These are phyloP conservation scores for Eucalyptus urophylla DNA, from an alignment of 345 rosid species.

Conservation along the genomic window DNA sequence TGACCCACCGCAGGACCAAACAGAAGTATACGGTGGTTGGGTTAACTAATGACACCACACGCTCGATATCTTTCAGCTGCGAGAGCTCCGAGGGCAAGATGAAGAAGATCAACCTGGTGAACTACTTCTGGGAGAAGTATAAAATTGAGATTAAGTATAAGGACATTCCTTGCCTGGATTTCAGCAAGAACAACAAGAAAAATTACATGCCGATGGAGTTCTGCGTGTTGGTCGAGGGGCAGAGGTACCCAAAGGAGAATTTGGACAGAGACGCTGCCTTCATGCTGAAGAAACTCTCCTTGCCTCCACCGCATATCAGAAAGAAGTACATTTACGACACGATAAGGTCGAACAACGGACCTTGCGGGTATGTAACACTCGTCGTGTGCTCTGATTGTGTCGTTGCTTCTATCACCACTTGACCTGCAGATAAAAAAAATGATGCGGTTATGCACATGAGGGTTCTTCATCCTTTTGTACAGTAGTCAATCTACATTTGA, in stretches of 20 bases:
- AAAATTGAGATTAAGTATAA: slow-evolving; percentile 18
- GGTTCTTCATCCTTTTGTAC: neutral
- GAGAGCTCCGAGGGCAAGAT: neutral
- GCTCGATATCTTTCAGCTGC: neutral
- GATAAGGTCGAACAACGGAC: neutral
- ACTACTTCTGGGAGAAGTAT: neutral
- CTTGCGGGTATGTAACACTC: slow-evolving; percentile 10
- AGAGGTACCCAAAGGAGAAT: neutral
- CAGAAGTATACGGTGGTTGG: neutral
- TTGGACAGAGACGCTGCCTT: neutral
- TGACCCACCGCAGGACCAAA: neutral
- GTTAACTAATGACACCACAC: neutral
- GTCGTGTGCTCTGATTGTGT: slow-evolving; percentile 68
- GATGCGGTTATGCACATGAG: neutral
- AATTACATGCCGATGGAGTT: neutral
- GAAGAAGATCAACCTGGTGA: neutral
- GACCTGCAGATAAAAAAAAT: neutral
- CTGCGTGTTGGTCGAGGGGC: neutral
- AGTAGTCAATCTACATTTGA: neutral
- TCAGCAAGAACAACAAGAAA: neutral
- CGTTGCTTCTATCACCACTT: slow-evolving; percentile 15
- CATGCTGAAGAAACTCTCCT: neutral
- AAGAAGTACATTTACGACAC: slow-evolving; percentile 14
- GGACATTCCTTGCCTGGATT: slow-evolving; percentile 28
- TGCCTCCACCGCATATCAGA: slow-evolving; percentile 26